A percentile compares a stretch with the other conserved stretches of the same genome.
phyloP scores from a whole-genome alignment of 371 early-diverging fungal species.

The Lichtheimia hyalospora region DNA sequence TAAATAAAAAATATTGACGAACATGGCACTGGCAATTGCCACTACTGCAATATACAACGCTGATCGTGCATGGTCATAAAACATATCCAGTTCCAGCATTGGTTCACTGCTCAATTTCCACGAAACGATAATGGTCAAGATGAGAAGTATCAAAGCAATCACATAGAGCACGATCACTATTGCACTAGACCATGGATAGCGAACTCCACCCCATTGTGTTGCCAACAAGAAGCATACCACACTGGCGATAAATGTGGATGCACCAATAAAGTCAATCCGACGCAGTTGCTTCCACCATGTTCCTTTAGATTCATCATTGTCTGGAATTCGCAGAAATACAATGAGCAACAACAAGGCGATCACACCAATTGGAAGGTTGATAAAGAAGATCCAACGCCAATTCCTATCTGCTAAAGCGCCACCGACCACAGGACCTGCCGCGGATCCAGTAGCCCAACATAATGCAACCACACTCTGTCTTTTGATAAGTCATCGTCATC shows the following conservation, averaged over 20 bases:
- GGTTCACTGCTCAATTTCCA: constrained; percentile 24
- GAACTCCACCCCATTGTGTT: constrained; percentile 63
- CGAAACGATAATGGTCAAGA: constrained; percentile 34
- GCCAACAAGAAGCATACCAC: constrained; percentile 54
- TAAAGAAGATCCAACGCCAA: constrained; percentile 52
- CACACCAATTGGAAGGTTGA: constrained; percentile 27
- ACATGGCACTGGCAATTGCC: constrained; percentile 54
- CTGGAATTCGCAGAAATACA: constrained; percentile 32
- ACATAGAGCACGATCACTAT: constrained; percentile 40
- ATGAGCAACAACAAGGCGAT: constrained; percentile 10
- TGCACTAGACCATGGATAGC: constrained; percentile 52
- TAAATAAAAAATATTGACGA: constrained; percentile 53
- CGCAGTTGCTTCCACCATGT: constrained; percentile 31
- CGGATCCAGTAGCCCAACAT: constrained; percentile 14
- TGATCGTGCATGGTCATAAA: constrained; percentile 40
- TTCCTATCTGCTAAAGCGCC: constrained; percentile 32
- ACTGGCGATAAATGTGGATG: constrained; percentile 35
- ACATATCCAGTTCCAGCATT: constrained; percentile 50
- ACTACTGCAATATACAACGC: constrained; percentile 42
- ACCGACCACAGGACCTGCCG: constrained; percentile 39
- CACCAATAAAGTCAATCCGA: constrained; percentile 33
- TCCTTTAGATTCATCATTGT: constrained; percentile 29
- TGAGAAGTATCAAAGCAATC: constrained; percentile 17
- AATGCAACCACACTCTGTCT: constrained; percentile 5
- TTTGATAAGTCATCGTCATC: too few species aligned